Percentiles rank a stretch among this genome's conserved stretches.
These are phyloP conservation scores for Brassica nigra DNA, from an alignment of 345 rosid genomes.

Conservation along the genomic window DNA sequence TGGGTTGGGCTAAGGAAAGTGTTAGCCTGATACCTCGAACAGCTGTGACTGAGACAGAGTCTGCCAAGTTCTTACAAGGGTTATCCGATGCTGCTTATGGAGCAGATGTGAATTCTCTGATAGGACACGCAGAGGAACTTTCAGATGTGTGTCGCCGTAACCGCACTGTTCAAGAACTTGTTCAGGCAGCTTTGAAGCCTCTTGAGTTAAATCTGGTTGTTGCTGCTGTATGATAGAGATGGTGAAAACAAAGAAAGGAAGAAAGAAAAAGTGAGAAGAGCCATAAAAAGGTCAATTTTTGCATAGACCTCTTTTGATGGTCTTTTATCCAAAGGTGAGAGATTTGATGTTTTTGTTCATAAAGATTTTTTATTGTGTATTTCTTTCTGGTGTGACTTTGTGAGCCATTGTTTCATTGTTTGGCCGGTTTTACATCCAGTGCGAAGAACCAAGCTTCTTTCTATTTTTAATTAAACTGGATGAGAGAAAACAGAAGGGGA, in stretches of 20 bases:
- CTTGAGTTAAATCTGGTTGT: constrained; percentile 64
- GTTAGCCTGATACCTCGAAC: constrained; percentile 73
- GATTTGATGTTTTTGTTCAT: constrained; percentile 34
- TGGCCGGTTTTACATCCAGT: constrained; percentile 36
- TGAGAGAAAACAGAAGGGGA: constrained; percentile 35
- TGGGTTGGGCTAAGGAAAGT: constrained; percentile 80
- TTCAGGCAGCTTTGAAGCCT: constrained; percentile 87
- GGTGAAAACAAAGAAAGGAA: constrained; percentile 25
- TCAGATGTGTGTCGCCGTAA: constrained; percentile 95
- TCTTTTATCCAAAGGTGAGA: constrained; percentile 20
- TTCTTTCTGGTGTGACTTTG: constrained; percentile 25
- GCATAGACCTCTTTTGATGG: constrained; percentile 46
- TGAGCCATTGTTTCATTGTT: constrained; percentile 33
- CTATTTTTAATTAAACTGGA: constrained; percentile 31
- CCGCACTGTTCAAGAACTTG: constrained; percentile 88
- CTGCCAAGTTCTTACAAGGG: constrained; percentile 66
- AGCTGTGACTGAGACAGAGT: constrained; percentile 76
- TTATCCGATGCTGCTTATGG: constrained; percentile 79
- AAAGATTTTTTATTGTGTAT: constrained; percentile 20
- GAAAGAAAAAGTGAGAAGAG: constrained; percentile 17
- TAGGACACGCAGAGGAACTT: constrained; percentile 75
- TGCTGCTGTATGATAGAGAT: constrained; percentile 52
- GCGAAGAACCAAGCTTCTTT: constrained; percentile 15
- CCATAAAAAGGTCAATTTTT: constrained; percentile 47
- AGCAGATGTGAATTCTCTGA: constrained; percentile 58